phyloP scores from a whole-genome alignment of 1,284 basidiomycete genomes.

The Leccinum pachyderme region DNA sequence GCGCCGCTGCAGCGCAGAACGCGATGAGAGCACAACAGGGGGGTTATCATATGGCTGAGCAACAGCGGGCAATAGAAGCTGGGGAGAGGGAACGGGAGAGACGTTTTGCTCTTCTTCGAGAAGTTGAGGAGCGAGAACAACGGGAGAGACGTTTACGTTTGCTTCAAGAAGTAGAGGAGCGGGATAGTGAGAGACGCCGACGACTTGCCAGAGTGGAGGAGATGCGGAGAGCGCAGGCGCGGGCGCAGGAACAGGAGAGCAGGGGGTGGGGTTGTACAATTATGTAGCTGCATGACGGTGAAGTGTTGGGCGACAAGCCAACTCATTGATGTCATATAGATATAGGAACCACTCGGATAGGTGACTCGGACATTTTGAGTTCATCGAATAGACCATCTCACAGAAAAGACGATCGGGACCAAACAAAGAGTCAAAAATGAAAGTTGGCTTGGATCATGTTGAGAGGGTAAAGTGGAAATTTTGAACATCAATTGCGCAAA shows the following conservation, averaged over 20 bases:
- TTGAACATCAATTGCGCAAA: not conserved
- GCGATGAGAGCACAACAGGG: not conserved
- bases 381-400: not conserved
- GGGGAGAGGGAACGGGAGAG: not conserved
- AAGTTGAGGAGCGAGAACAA: not conserved
- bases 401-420: no score
- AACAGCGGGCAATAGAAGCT: not conserved
- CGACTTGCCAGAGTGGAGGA: not conserved
- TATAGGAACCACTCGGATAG: not conserved
- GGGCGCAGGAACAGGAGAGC: not conserved
- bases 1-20: not conserved
- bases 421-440: not conserved
- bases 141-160: not conserved
- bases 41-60: not conserved
- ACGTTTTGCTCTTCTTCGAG: not conserved
- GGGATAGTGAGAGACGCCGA: not conserved
- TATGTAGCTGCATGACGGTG: not conserved
- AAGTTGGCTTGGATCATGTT: not conserved
- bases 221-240: not conserved
- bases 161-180: not conserved
- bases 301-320: not conserved
- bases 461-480: not conserved
- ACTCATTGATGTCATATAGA: not conserved
- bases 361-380: not conserved
- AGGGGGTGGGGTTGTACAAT: not conserved